phyloP scores from a whole-genome alignment of 805 yeast genomes.

The Hanseniaspora thailandica region DNA sequence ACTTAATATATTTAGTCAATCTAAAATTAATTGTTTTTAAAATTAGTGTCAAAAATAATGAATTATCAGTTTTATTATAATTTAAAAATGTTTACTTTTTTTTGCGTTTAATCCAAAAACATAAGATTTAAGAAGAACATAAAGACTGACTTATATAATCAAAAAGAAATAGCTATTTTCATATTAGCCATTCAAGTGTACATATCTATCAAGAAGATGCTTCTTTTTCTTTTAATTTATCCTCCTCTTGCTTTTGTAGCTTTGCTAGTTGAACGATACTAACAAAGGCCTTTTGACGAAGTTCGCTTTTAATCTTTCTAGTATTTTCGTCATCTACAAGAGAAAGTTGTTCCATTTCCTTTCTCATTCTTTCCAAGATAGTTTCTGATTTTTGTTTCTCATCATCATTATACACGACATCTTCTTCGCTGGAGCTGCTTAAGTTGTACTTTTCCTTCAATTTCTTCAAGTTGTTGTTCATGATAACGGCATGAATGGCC shows the following conservation, averaged over 20 bases:
- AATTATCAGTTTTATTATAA: not conserved
- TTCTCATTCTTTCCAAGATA: not conserved
- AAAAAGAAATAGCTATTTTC: no score
- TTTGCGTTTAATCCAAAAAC: no score
- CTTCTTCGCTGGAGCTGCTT: constrained; percentile 40
- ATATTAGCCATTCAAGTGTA: no score
- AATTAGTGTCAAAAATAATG: no score
- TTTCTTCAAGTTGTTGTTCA: constrained; percentile 66
- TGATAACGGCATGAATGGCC: constrained; percentile 72
- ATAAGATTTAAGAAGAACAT: no score
- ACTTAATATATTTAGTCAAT: no score
- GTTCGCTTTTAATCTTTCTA: constrained; percentile 28
- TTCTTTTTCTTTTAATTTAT: constrained; percentile 19
- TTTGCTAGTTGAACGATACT: constrained; percentile 61
- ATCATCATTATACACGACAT: constrained; percentile 27
- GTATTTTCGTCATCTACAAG: constrained; percentile 3
- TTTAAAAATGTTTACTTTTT: no score
- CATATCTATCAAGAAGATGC: not conserved
- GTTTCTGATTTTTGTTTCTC: constrained; percentile 20
- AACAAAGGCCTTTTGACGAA: constrained; percentile 48
- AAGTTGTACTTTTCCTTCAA: constrained; percentile 43
- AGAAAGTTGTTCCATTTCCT: not conserved
- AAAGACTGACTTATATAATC: no score
- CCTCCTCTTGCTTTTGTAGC: constrained; percentile 39
- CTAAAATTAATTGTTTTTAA: no score